phyloP scores from a whole-genome alignment of 1,284 basidiomycete species.

The Heterobasidion parviporum region DNA sequence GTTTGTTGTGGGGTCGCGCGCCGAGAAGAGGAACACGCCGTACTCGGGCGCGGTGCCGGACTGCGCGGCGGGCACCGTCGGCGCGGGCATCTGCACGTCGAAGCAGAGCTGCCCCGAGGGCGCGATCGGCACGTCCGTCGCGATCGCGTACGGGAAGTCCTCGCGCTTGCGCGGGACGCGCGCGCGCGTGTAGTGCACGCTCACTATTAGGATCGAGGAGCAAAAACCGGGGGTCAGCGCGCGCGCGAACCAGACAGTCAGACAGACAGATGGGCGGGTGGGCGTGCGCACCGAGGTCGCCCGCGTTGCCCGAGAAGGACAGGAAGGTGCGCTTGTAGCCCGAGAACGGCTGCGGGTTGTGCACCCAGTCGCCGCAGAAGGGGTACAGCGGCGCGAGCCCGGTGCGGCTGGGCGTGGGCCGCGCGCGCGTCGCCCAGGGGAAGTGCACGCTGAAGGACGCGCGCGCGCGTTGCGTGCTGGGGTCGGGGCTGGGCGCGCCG shows the following conservation, averaged over 20 bases:
- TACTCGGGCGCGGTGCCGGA: neutral
- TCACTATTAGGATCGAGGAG: neutral
- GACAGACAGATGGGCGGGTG: neutral
- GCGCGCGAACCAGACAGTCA: neutral
- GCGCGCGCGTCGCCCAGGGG: neutral
- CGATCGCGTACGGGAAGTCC: neutral
- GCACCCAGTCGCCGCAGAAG: neutral
- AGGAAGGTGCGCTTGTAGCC: neutral
- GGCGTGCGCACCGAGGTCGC: constrained; percentile 1
- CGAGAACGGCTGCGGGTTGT: neutral
- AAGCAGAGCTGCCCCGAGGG: constrained; percentile 2
- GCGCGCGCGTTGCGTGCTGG: neutral
- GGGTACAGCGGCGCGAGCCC: neutral
- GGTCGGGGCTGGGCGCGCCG: neutral
- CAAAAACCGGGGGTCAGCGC: neutral
- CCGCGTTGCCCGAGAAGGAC: constrained; percentile 1
- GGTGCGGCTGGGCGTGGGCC: neutral
- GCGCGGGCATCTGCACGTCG: neutral
- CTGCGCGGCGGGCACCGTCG: neutral
- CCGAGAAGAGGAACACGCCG: neutral
- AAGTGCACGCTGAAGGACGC: neutral
- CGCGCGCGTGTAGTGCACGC: constrained; percentile 1
- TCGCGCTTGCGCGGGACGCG: constrained; percentile 1
- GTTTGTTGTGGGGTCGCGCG: neutral
- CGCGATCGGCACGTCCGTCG: constrained; percentile 2